These are phyloP conservation scores for Sporothrix pallida DNA, from an alignment of 2,329 filamentous ascomycete genomes.

Conservation along the genomic window DNA sequence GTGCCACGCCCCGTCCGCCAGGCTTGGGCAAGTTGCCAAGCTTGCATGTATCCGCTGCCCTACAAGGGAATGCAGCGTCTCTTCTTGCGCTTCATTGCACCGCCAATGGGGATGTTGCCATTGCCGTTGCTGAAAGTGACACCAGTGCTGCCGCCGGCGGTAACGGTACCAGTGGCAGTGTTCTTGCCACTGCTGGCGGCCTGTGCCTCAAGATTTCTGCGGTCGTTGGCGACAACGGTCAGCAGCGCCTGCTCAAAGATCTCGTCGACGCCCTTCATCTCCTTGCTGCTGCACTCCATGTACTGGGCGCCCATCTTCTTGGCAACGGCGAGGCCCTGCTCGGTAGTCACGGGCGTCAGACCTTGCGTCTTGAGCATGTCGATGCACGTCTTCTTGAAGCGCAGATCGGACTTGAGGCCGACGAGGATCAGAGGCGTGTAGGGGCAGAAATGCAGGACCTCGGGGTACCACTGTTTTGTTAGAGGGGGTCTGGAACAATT, in stretches of 20 bases:
- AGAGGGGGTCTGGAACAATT: constrained; percentile 30
- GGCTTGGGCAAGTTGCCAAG: constrained; percentile 28
- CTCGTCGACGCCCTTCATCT: constrained; percentile 94
- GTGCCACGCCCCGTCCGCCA: constrained; percentile 1
- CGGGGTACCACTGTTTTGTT: constrained; percentile 86
- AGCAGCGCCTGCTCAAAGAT: constrained; percentile 93
- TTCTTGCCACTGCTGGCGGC: constrained; percentile 47
- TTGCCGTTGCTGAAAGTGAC: constrained; percentile 41
- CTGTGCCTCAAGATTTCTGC: constrained; percentile 64
- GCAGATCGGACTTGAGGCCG: constrained; percentile 95
- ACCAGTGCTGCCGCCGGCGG: constrained; percentile 45
- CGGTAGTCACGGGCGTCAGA: constrained; percentile 88
- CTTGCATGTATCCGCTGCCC: constrained; percentile 42
- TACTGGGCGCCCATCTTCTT: constrained; percentile 94
- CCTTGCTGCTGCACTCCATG: constrained; percentile 98
- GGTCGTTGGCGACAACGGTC: constrained; percentile 83
- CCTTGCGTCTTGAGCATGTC: constrained; percentile 98
- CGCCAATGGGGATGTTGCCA: constrained; percentile 48
- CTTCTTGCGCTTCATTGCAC: constrained; percentile 76
- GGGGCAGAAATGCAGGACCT: constrained; percentile 98
- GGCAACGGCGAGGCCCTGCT: constrained; percentile 87
- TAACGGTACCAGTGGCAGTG: constrained; percentile 39
- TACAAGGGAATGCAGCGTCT: constrained; percentile 81
- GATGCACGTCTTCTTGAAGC: constrained; percentile 94
- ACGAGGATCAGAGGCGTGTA: constrained; percentile 95